A percentile compares a stretch with the other conserved stretches of the same genome.
Evolutionary conservation across 495 filamentous ascomycete genomes (phyloP).

Genomic region (Lasiosphaeriaceae sp.): DNA sequence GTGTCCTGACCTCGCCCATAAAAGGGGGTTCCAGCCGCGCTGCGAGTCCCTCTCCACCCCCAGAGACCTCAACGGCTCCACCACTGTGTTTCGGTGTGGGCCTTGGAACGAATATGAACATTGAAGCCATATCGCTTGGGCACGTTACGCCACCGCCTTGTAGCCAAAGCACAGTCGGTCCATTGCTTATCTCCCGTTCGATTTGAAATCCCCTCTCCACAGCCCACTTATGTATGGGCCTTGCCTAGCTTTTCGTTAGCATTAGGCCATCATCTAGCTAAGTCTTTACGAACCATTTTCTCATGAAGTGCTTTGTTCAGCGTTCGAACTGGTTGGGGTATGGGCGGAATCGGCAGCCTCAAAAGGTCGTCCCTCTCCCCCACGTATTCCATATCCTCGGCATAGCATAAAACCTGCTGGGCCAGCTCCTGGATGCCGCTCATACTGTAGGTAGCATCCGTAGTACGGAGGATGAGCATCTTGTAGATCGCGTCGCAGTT

Average conservation of each 20-base stretch:
- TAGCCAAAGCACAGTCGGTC: neutral
- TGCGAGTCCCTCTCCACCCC: neutral
- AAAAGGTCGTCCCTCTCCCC: neutral
- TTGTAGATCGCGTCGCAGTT: neutral
- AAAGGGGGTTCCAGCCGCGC: neutral
- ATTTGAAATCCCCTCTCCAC: neutral
- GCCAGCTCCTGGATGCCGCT: neutral
- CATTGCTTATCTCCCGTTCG: neutral
- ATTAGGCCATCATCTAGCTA: neutral
- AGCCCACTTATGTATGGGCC: neutral
- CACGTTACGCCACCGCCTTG: neutral
- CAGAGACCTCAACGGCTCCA: neutral
- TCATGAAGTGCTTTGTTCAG: neutral
- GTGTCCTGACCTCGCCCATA: neutral
- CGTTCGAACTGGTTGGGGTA: neutral
- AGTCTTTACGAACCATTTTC: neutral
- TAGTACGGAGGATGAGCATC: neutral
- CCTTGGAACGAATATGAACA: neutral
- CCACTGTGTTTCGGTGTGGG: neutral
- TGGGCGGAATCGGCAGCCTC: neutral
- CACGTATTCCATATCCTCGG: neutral
- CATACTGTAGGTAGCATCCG: neutral
- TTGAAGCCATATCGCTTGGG: neutral
- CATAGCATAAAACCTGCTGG: neutral
- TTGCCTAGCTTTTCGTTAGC: neutral